These are phyloP conservation scores for Phaffomyces antillensis DNA, from an alignment of 805 yeast genomes.

Conservation along the genomic window DNA sequence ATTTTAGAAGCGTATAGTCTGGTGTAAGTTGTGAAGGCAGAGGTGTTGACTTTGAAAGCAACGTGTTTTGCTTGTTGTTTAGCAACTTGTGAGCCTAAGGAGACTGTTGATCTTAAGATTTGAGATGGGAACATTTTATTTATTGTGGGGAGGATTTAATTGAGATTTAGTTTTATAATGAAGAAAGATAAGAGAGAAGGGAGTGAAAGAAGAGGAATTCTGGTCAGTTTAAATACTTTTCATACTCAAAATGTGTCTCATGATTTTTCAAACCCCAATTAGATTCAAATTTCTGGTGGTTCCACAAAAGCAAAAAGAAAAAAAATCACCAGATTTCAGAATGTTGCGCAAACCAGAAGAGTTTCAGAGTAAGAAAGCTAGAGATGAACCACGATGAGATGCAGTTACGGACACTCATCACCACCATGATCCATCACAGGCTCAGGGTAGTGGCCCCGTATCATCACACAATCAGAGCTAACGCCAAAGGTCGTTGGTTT, in stretches of 20 bases:
- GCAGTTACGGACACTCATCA: background rate
- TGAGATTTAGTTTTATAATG: background rate
- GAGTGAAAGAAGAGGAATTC: background rate
- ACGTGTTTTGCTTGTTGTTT: conserved; percentile 16
- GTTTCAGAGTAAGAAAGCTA: background rate
- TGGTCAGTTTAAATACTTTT: background rate
- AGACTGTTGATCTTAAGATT: conserved; percentile 21
- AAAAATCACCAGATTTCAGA: too few species aligned
- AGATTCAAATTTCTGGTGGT: background rate
- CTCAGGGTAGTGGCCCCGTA: conserved; percentile 76
- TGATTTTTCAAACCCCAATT: background rate
- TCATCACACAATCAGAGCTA: conserved; percentile 10
- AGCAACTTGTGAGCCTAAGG: conserved; percentile 16
- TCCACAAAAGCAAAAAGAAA: background rate
- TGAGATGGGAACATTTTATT: conserved; percentile 22
- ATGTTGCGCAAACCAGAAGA: background rate
- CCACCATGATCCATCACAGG: background rate
- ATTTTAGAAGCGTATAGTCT: conserved; percentile 14
- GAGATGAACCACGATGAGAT: background rate
- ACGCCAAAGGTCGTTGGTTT: conserved; percentile 22
- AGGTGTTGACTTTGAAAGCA: conserved; percentile 15
- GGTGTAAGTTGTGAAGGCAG: conserved; percentile 5
- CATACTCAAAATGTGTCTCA: background rate
- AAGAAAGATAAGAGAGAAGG: background rate
- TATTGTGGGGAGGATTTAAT: conserved; percentile 1